A percentile compares a stretch with the other conserved stretches of the same genome.
Evolutionary conservation across 2,329 filamentous ascomycete species (phyloP).

Genomic region (Chrysoporthe puriensis): DNA sequence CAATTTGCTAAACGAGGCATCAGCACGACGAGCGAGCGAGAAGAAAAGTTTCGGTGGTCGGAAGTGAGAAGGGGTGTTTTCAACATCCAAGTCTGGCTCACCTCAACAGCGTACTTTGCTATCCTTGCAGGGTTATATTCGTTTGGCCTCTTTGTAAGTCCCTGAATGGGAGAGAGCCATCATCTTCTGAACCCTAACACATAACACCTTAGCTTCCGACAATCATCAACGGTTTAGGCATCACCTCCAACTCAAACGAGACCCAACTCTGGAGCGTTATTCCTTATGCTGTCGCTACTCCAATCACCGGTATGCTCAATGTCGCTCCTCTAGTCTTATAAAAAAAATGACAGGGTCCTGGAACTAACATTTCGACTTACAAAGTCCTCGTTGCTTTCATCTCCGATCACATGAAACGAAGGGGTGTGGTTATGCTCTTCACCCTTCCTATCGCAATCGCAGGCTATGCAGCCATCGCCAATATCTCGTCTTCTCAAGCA

Average conservation of each 20-base stretch:
- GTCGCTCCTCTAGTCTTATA: not conserved
- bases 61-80: constrained; percentile 65
- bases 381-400: constrained; percentile 57
- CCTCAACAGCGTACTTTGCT: constrained; percentile 63
- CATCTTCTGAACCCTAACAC: not conserved
- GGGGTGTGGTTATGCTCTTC: constrained; percentile 65
- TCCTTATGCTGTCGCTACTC: constrained; percentile 63
- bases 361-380: not conserved
- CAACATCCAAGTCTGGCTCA: constrained; percentile 65
- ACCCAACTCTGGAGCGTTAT: constrained; percentile 67
- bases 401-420: constrained; percentile 63
- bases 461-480: constrained; percentile 67
- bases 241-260: constrained; percentile 58
- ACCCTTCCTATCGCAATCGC: constrained; percentile 66
- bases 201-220: constrained; percentile 56
- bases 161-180: not conserved
- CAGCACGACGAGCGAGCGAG: constrained; percentile 35
- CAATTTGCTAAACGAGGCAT: constrained; percentile 14
- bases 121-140: constrained; percentile 63
- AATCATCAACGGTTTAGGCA: constrained; percentile 61
- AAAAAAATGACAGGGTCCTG: not conserved
- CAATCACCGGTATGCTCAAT: constrained; percentile 51
- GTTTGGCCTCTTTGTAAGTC: constrained; percentile 64
- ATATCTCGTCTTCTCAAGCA: constrained; percentile 52
- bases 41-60: constrained; percentile 61